A percentile compares a stretch with the other conserved stretches of the same genome.
These are phyloP conservation scores for Cercospora sp. DNA, from an alignment of 2,329 filamentous ascomycete genomes.

Conservation along the genomic window DNA sequence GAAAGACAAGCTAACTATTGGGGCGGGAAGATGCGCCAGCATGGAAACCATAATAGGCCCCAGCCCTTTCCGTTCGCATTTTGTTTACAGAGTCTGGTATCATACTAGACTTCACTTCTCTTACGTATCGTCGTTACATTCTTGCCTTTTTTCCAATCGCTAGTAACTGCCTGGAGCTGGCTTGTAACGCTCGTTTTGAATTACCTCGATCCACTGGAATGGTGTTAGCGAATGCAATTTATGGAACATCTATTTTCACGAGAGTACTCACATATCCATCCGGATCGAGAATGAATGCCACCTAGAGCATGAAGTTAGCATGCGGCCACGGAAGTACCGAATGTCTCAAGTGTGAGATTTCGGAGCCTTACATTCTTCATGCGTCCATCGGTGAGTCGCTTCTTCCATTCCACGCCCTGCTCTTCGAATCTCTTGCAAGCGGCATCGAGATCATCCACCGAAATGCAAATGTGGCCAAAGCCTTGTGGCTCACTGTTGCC, in stretches of 20 bases:
- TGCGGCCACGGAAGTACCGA: background rate
- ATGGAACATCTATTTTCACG: background rate
- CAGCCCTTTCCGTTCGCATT: background rate
- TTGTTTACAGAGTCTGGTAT: background rate
- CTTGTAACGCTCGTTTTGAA: constrained; percentile 28
- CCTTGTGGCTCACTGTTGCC: constrained; percentile 90
- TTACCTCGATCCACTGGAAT: constrained; percentile 24
- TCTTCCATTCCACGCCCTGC: constrained; percentile 85
- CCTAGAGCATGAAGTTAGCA: constrained; percentile 33
- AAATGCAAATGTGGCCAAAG: constrained; percentile 87
- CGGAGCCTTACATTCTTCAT: constrained; percentile 68
- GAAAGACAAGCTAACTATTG: no score
- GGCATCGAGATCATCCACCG: constrained; percentile 83
- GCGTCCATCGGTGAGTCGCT: constrained; percentile 80
- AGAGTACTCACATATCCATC: constrained; percentile 22
- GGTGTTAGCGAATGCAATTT: background rate
- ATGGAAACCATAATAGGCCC: no score
- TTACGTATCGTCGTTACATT: background rate
- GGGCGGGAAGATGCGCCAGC: no score
- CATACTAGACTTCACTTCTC: background rate
- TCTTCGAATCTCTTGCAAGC: constrained; percentile 85
- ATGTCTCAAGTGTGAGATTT: no score
- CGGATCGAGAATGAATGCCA: constrained; percentile 76
- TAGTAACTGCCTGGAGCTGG: constrained; percentile 23
- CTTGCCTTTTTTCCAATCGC: background rate